These are phyloP conservation scores for Begonia masoniana DNA, from an alignment of 306 rosid genomes.

Conservation along the genomic window DNA sequence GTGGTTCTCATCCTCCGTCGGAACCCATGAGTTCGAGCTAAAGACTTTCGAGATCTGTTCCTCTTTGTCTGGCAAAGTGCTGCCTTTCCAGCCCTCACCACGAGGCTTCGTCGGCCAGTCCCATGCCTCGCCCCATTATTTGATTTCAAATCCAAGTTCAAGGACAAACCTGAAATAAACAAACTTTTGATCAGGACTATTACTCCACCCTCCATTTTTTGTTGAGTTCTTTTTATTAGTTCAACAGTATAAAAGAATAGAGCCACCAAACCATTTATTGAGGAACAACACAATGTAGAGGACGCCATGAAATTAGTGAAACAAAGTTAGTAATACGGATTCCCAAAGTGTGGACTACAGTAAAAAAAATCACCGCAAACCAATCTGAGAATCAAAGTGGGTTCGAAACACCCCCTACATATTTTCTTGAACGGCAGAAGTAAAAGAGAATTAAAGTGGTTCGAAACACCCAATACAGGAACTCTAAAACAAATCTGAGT, in stretches of 20 bases:
- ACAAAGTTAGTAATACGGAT: not conserved
- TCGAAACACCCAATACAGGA: too few relatives aligned
- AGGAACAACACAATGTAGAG: not conserved
- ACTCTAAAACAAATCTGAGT: too few relatives aligned
- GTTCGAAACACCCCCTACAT: too few relatives aligned
- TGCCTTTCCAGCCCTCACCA: slow-evolving; percentile 76
- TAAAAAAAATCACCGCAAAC: too few relatives aligned
- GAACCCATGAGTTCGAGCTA: slow-evolving; percentile 83
- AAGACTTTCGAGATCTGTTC: slow-evolving; percentile 76
- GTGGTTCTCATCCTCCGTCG: slow-evolving; percentile 80
- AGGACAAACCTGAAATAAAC: slow-evolving; percentile 31
- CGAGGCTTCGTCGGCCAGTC: slow-evolving; percentile 21
- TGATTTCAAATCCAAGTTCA: slow-evolving; percentile 43
- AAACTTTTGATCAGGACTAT: slow-evolving; percentile 1
- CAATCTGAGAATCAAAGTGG: too few relatives aligned
- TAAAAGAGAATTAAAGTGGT: too few relatives aligned
- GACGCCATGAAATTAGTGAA: not conserved
- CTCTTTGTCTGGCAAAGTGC: slow-evolving; percentile 81
- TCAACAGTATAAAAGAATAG: too few relatives aligned
- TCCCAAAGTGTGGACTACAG: too few relatives aligned
- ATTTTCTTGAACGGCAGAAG: too few relatives aligned
- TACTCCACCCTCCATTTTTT: too few relatives aligned
- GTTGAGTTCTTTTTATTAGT: too few relatives aligned
- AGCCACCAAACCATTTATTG: not conserved
- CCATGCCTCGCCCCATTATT: slow-evolving; percentile 35